Evolutionary conservation across 106 monocot species (phyloP).

Genomic region (Dactylorhiza incarnata): DNA sequence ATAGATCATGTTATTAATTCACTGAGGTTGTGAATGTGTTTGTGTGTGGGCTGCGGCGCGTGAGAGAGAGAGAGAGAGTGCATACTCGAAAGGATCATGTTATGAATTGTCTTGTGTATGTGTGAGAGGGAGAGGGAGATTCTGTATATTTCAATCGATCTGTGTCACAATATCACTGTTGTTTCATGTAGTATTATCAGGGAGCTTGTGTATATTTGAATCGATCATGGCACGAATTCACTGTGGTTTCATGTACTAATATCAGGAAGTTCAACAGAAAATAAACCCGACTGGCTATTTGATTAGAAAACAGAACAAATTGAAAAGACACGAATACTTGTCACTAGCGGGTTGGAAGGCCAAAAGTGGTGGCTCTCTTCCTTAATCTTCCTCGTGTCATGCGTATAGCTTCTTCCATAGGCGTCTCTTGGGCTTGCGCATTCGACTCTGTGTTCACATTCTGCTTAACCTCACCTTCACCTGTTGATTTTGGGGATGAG

Average conservation of each 20-base stretch:
- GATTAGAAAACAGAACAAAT: not conserved
- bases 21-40: too few species aligned
- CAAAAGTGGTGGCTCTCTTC: conserved; percentile 6
- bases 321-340: not conserved
- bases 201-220: too few species aligned
- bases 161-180: too few species aligned
- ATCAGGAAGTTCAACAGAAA: not conserved
- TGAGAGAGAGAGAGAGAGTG: too few species aligned
- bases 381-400: conserved; percentile 46
- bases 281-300: not conserved
- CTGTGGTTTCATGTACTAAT: not conserved
- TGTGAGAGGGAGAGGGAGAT: too few species aligned
- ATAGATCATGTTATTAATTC: too few species aligned
- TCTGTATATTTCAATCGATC: too few species aligned
- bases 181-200: too few species aligned
- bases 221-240: not conserved
- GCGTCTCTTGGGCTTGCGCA: conserved; percentile 16
- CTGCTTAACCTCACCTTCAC: conserved; percentile 11
- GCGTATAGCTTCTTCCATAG: conserved; percentile 45
- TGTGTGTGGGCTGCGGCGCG: too few species aligned
- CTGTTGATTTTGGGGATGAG: not conserved
- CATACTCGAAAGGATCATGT: too few species aligned
- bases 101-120: too few species aligned
- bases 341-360: not conserved
- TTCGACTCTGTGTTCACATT: not conserved